Base-by-base conservation (phyloP, 2,329 filamentous ascomycete genomes). In the Ceratocystiopsis sp. region DNA sequence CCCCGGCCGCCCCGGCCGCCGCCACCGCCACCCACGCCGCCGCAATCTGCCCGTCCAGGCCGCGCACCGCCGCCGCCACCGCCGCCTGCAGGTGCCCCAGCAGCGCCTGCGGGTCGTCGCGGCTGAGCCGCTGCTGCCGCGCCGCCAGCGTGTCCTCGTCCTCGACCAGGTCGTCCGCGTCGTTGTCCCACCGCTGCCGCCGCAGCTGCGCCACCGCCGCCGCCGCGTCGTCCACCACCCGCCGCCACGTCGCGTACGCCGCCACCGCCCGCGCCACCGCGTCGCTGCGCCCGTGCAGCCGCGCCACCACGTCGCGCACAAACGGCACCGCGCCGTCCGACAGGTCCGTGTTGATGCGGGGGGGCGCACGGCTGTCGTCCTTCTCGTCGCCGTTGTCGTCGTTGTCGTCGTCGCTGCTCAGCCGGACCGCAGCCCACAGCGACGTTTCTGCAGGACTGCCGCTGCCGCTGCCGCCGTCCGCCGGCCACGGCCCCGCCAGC, bases 141-240 rank as follows among this genome's bases (percentile, higher is more conserved):
- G 68, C 67, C 48, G 84, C 78, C 17, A 81, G 71, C 1, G 71
- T 74, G 43, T 81, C 69, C 48, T 87, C 81, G 46, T 85, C 80
- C 46, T 85, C 80, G 36, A 84, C 74, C 41, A 81, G 84, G 42
- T 80, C 75, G 41, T 80, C 75, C 25, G 78, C 68, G 47, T 84
- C 80, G 44, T 84, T 79, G 48, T 87, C 80, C 81, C 83, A 87
- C 44, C 75, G 72, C 50, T 79, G 75, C 39, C 72, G 71, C 47
- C 67, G 73, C 51, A 91, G 69, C 45, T 73, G 67, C 36, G 76
- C 73, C 9, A 86, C 70, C 4, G 79, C 66, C 16, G 66, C 63
- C 37, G 69, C 69, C 14, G 82, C 72, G 42, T 78, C 74, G 46
- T 79, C 71, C n/a, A 93, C 73, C 6, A 79, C 71, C n/a, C 67